Base-by-base conservation (phyloP, 2,329 filamentous ascomycete species). In the Scolecobasidium constrictum region DNA sequence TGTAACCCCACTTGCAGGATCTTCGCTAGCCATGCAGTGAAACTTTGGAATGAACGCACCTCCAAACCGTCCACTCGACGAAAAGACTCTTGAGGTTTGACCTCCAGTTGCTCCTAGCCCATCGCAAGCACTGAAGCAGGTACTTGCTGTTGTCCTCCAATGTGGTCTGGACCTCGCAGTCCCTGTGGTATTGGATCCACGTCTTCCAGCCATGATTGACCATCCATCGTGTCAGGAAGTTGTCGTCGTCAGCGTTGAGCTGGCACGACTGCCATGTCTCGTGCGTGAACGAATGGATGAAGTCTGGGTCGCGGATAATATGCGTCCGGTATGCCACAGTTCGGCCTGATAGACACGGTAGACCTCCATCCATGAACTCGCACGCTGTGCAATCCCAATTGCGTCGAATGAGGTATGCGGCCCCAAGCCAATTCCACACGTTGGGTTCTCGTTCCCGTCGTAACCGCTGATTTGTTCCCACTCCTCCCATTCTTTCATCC, bases 351-450 rank as follows among this genome's bases (percentile, higher is more conserved):
- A 96, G 86, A 68, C 90, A 96, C 9, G 90, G 93, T n/a, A 93
- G 83, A 33, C 90, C 90, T 46, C 90, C 90, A 58, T 96, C 90
- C 40, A 95, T 83, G 65, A 90, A 85, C 60, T 93, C 90, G 43
- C 88, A 95, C 22, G 90, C 88, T 38, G 88, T 93, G 58, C 93
- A 94, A 63, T 96, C 90, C 59, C 95, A 96, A 64, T 95, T 96
- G 48, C 90, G 81, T 46, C 90, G 78, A 62, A 94, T 85, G 48
- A 96, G 82, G 62, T 96, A 96, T 40, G 88, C 79, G 17, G 87
- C 85, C 4, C 88, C 88, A 16, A 96, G 73, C 72, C 90, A 95
- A 57, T 88, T 88, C 78, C 81, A 95, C 49, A 85, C 67, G 33
- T 76, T 75, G 46, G 67, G 70, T 36, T 67, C 68, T 55, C 74